phyloP scores from a whole-genome alignment of 768 basidiomycete genomes.

The Termitomyces sp. region DNA sequence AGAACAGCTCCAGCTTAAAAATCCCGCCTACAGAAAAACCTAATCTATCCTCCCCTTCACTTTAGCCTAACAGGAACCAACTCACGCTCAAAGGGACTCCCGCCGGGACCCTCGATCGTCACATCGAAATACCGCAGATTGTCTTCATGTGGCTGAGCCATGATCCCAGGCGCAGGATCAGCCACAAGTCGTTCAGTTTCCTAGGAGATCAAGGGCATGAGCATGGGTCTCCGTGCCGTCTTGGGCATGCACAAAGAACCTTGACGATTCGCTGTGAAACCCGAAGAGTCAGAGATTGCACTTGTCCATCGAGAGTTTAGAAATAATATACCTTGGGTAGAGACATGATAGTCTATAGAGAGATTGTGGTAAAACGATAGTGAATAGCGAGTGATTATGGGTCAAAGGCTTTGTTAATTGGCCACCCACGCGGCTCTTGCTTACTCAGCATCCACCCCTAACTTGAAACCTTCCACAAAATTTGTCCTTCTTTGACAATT shows the following conservation, averaged over 20 bases:
- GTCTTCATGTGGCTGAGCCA: slow-evolving; percentile 93
- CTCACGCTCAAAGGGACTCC: slow-evolving; percentile 85
- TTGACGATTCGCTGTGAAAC: slow-evolving; percentile 43
- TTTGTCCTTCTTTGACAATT: background rate
- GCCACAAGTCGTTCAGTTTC: slow-evolving; percentile 96
- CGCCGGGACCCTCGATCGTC: slow-evolving; percentile 89
- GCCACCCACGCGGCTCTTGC: slow-evolving; percentile 3
- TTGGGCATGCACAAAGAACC: slow-evolving; percentile 19
- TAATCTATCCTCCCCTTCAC: background rate
- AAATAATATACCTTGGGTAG: slow-evolving; percentile 43
- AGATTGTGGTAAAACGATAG: slow-evolving; percentile 6
- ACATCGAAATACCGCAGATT: slow-evolving; percentile 99
- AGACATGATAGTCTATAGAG: slow-evolving; percentile 27
- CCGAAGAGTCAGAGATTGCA: background rate
- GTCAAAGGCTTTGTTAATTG: slow-evolving; percentile 5
- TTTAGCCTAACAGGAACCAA: background rate
- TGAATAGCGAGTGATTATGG: slow-evolving; percentile 1
- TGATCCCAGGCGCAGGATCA: slow-evolving; percentile 96
- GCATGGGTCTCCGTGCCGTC: background rate
- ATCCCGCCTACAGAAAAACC: slow-evolving; percentile 57
- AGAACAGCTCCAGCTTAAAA: slow-evolving; percentile 94
- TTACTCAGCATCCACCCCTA: slow-evolving; percentile 8
- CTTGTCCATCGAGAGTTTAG: background rate
- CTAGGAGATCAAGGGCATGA: slow-evolving; percentile 32
- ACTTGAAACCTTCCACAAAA: background rate